A percentile compares a stretch with the other conserved stretches of the same genome.
Conservation (phyloP, 768 basidiomycete genomes). For the Tubosaeta brunneosetosa region DNA sequence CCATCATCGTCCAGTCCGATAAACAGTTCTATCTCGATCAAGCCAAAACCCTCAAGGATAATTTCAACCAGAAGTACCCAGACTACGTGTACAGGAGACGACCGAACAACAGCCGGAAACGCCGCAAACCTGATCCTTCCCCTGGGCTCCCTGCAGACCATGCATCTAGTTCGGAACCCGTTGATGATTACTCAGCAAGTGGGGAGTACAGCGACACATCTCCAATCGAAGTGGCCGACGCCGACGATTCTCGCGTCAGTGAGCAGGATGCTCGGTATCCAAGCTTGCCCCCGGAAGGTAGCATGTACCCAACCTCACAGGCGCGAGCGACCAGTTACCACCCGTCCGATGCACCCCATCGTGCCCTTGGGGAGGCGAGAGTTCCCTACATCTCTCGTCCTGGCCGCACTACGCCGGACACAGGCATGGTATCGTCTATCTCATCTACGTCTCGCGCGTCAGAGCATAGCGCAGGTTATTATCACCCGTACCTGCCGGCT, state of each 20-base stretch:
- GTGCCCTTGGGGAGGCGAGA: slow-evolving; percentile 25
- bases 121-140: slow-evolving; percentile 39
- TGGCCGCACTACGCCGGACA: slow-evolving; percentile 25
- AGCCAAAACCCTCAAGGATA: slow-evolving; percentile 81
- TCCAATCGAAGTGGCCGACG: slow-evolving; percentile 32
- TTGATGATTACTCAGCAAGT: slow-evolving; percentile 28
- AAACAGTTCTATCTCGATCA: slow-evolving; percentile 88
- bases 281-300: slow-evolving; percentile 19
- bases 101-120: slow-evolving; percentile 81
- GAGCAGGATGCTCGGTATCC: slow-evolving; percentile 21
- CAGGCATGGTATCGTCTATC: slow-evolving; percentile 12
- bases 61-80: slow-evolving; percentile 80
- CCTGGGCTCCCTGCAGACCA: slow-evolving; percentile 28
- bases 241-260: slow-evolving; percentile 15
- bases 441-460: slow-evolving; percentile 24
- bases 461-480: slow-evolving; percentile 22
- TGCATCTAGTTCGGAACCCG: slow-evolving; percentile 27
- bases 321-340: slow-evolving; percentile 24
- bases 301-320: slow-evolving; percentile 10
- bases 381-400: slow-evolving; percentile 26
- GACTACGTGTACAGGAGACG: slow-evolving; percentile 87
- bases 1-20: slow-evolving; percentile 45
- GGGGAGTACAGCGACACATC: slow-evolving; percentile 38
- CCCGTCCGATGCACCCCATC: slow-evolving; percentile 20
- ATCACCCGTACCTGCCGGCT: slow-evolving; percentile 20